These are phyloP conservation scores for Tetragonia tetragonoides DNA, from an alignment of 148 eudicot genomes.

Conservation along the genomic window DNA sequence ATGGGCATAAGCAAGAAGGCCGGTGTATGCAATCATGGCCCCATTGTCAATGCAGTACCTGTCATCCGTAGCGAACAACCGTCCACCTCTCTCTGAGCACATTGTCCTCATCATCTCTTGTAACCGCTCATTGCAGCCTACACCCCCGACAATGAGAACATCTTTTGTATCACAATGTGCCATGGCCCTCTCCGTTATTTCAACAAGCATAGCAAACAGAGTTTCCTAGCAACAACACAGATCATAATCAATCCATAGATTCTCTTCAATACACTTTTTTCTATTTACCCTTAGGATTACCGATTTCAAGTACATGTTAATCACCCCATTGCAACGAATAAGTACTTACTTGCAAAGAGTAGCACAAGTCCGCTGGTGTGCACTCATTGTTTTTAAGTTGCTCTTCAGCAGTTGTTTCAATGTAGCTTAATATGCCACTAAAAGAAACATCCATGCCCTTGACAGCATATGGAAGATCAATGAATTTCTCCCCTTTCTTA, in stretches of 20 bases:
- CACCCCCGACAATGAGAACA: conserved; percentile 95
- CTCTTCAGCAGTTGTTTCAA: conserved; percentile 85
- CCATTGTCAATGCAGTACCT: conserved; percentile 88
- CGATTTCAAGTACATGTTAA: not conserved
- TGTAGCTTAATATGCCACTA: conserved; percentile 87
- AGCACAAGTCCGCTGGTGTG: conserved; percentile 95
- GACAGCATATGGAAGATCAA: conserved; percentile 91
- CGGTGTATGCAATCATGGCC: conserved; percentile 93
- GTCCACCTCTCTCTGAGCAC: conserved; percentile 86
- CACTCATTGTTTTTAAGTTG: conserved; percentile 80
- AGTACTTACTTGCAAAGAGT: conserved; percentile 76
- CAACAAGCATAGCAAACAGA: conserved; percentile 95
- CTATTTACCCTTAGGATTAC: not conserved
- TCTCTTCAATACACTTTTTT: too few species aligned
- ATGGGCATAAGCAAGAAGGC: conserved; percentile 68
- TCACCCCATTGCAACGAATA: not conserved
- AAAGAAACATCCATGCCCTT: conserved; percentile 99
- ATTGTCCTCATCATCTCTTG: conserved; percentile 91
- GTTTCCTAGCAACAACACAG: conserved; percentile 58
- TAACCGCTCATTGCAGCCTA: conserved; percentile 88
- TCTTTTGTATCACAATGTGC: conserved; percentile 94
- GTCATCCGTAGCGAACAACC: conserved; percentile 73
- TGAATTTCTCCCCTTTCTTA: conserved; percentile 84
- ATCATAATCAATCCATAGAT: not conserved
- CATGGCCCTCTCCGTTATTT: conserved; percentile 97